These are phyloP conservation scores for Trametes sp. DNA, from an alignment of 1,284 basidiomycete species.

Conservation along the genomic window DNA sequence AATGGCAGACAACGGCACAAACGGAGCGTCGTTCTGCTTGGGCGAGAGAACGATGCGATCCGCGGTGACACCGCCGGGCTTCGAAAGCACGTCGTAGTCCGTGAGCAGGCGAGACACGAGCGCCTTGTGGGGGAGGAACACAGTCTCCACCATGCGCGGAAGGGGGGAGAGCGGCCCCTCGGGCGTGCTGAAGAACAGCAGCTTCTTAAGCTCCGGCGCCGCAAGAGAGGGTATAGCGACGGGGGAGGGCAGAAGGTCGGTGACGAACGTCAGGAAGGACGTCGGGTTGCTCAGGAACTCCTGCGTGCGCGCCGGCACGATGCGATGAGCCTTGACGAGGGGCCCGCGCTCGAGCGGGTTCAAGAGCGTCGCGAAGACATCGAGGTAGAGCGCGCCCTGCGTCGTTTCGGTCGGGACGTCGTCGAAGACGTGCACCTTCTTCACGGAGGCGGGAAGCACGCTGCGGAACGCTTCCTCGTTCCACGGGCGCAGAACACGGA, in stretches of 20 bases:
- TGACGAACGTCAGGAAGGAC: constrained; percentile 56
- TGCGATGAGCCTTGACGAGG: constrained; percentile 62
- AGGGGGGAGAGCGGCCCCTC: constrained; percentile 60
- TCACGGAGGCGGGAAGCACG: constrained; percentile 64
- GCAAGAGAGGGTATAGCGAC: constrained; percentile 34
- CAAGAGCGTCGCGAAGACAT: constrained; percentile 72
- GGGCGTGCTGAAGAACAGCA: constrained; percentile 70
- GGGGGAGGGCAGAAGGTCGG: constrained; percentile 29
- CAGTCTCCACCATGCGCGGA: constrained; percentile 61
- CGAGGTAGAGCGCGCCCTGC: constrained; percentile 74
- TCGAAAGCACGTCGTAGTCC: constrained; percentile 74
- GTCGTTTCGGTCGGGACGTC: constrained; percentile 71
- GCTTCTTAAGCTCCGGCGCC: constrained; percentile 53
- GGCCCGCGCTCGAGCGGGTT: constrained; percentile 47
- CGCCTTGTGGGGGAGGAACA: constrained; percentile 53
- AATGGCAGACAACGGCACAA: constrained; percentile 56
- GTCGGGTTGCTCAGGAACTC: constrained; percentile 56
- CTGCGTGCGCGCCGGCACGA: constrained; percentile 63
- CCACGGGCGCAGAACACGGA: constrained; percentile 84
- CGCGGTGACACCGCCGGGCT: constrained; percentile 68
- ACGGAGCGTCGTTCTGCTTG: constrained; percentile 42
- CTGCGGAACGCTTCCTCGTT: constrained; percentile 63
- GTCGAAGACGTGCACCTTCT: constrained; percentile 73
- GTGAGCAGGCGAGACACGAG: constrained; percentile 66
- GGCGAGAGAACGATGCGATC: constrained; percentile 67